Evolutionary conservation across 768 basidiomycete genomes (phyloP), one percentile per base, ranked within the genome.

Genomic region (Lactarius psammicola): DNA sequence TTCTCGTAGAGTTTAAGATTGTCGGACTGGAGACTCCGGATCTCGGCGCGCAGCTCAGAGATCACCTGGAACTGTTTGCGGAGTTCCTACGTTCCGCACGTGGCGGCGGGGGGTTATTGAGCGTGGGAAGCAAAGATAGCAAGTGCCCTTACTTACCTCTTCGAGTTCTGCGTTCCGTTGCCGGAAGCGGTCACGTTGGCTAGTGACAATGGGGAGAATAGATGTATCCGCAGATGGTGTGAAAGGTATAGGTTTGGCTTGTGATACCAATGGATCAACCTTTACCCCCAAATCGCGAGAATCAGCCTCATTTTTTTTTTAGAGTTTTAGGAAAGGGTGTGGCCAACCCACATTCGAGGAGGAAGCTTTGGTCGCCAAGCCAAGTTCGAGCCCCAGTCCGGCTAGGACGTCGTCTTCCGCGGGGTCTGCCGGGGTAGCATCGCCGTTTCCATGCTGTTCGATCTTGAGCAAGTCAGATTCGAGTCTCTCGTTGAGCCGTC

Each of bases 1-100:
- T 98, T 99, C 77, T 98, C 97, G 76, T 98, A 98, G 66, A 98
- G 80, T 76, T 99, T 98, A 54, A 99, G 84, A 74, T 98, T 99
- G 76, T 98, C 97, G 1, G 88, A 82, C 76, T 98, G 96, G 44
- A 99, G 82, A 62, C 85, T 86, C 75, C 95, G 94, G 77, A 95
- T 87, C 77, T 98, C 97, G 30, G 87, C 78, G 20, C 95, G 88
- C n/a, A 98, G 80, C 72, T 97, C 95, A 0, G 94, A 94, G 65
- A 98, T 95, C 64, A 88, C 85, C 67, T 95, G 93, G 80, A 91
- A 96, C 76, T 98, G 97, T 71, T 92, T 95, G 56, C 95, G 89
- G 4, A 98, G 85, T 78, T 99, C 95, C 90, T 95, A 13, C 23
- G 40, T 40, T 40, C 17, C 36, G 40, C 40, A 40, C 40, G 49